Base-by-base conservation (phyloP, 192 early-diverging fungal genomes). In the Backusella australiensis region DNA sequence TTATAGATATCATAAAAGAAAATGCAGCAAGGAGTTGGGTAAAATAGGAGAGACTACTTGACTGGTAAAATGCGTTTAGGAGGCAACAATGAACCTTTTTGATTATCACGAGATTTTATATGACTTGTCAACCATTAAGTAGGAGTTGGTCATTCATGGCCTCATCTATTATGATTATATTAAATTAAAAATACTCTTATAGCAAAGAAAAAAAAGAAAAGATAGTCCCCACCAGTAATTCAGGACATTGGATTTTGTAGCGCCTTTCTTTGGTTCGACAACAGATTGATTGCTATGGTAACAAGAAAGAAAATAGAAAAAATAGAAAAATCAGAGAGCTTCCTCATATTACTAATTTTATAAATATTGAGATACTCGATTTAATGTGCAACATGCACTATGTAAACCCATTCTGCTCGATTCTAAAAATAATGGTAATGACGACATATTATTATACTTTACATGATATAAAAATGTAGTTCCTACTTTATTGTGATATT, bases 21-120 rank as follows among this genome's bases (percentile, higher is more conserved):
- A 69, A 69, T 69, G 36, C 34, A 38, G 68, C 26, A 63, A 63
- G 56, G 56, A 63, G 56, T 63, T 63, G 56, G 23, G 11, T 63
- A 63, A 63, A 63, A 63, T 63, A 63, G 56, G 56, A 63, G 56
- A 63, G 26, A 29, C 21, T 63, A 29, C 56, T 63, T 63, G 23
- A 63, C 56, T 63, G 56, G 56, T 63, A 63, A 23, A 26, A 63
- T 63, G 56, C 23, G 56, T 63, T 29, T 29, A 63, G 56, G 56
- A 63, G 56, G 56, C 26, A 29, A 63, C 21, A 63, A 63, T 63
- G 56, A 63, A 63, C 23, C 8, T 29, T 29, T 63, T 29, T 63
- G 56, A 3, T 14, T 26, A 63, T 63, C 56, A 63, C 56, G 56
- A 63, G 56, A 63, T 63, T 63, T 19, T 49, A 23, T 63, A 26